Evolutionary conservation across 2,329 filamentous ascomycete genomes (phyloP).

Genomic region (Trichoderma hamatum): DNA sequence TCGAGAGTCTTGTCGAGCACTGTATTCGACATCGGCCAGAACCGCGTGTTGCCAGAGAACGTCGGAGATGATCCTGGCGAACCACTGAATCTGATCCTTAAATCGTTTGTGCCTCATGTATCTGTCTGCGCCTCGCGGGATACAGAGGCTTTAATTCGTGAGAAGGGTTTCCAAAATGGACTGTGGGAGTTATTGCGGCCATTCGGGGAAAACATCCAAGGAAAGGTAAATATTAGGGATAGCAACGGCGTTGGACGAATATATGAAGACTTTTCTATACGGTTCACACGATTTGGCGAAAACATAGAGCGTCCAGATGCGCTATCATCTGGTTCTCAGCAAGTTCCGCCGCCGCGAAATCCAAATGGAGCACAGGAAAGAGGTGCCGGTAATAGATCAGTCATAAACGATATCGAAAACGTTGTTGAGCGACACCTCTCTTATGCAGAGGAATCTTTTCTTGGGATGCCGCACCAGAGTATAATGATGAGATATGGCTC

Average conservation of each 20-base stretch:
- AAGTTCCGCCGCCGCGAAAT: constrained; percentile 45
- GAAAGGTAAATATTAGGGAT: constrained; percentile 88
- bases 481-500: constrained; percentile 46
- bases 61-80: constrained; percentile 54
- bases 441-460: constrained; percentile 67
- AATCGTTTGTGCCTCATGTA: constrained; percentile 86
- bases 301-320: constrained; percentile 56
- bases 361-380: constrained; percentile 36
- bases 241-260: constrained; percentile 81
- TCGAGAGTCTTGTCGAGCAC: constrained; percentile 61
- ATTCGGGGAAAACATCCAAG: constrained; percentile 85
- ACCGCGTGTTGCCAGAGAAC: constrained; percentile 49
- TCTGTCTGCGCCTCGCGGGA: constrained; percentile 85
- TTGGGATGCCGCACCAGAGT: constrained; percentile 42
- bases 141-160: constrained; percentile 75
- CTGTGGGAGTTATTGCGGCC: constrained; percentile 85
- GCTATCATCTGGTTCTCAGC: constrained; percentile 36
- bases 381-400: constrained; percentile 37
- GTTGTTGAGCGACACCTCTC: constrained; percentile 78
- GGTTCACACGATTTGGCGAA: constrained; percentile 74
- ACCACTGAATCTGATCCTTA: constrained; percentile 70
- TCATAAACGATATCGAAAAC: constrained; percentile 71
- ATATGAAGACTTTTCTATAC: constrained; percentile 88
- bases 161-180: constrained; percentile 83
- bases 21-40: constrained; percentile 54